phyloP scores from a whole-genome alignment of 139 green algal species.

The Tetradesmus obliquus region DNA sequence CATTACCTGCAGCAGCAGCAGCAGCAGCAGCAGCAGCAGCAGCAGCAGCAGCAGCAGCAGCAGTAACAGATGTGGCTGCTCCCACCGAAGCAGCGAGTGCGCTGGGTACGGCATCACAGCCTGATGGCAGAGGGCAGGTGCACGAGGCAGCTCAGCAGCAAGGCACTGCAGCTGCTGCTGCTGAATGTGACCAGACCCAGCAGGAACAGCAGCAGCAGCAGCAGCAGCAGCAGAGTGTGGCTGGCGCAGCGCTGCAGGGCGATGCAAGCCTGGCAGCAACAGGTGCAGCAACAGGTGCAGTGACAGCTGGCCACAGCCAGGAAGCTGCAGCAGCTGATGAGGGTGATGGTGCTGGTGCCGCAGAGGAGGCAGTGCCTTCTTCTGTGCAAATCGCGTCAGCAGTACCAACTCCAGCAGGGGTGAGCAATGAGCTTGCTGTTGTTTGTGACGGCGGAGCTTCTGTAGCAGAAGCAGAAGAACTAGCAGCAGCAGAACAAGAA shows the following conservation, averaged over 20 bases:
- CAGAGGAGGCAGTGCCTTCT: background rate
- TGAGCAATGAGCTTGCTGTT: background rate
- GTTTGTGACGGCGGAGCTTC: no score
- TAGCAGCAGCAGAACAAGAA: background rate
- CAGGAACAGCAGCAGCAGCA: background rate
- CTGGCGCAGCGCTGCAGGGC: background rate
- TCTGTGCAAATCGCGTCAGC: background rate
- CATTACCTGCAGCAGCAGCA: background rate
- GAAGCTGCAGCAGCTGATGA: background rate
- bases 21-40: background rate
- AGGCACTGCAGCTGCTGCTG: background rate
- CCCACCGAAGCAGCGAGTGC: no score
- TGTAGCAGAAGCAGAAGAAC: background rate
- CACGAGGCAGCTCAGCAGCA: background rate
- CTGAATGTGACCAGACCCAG: background rate
- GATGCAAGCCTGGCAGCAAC: no score
- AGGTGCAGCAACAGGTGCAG: background rate
- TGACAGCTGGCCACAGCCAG: background rate
- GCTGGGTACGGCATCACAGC: no score
- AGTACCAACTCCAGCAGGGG: background rate
- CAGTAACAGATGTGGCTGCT: background rate
- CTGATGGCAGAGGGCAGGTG: no score
- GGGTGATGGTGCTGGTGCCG: background rate
- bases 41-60: conserved; percentile 4
- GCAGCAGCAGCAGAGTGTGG: background rate